Conservation (phyloP, 495 filamentous ascomycete genomes). For the Apiosordaria backusii region DNA sequence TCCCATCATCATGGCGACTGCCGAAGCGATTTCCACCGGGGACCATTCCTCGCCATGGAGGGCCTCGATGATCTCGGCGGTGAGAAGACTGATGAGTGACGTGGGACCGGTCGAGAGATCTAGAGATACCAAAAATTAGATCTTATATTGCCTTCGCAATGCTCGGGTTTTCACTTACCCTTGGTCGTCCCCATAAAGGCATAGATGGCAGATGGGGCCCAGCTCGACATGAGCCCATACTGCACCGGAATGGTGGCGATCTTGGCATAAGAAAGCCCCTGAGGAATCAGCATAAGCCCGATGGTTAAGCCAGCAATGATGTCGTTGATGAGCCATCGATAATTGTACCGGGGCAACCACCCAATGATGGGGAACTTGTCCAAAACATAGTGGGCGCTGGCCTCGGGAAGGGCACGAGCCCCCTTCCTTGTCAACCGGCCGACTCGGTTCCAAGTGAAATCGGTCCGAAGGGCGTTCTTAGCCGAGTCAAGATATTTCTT, state of each 20-base stretch:
- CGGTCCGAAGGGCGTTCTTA: constrained; percentile 33
- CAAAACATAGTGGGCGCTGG: constrained; percentile 41
- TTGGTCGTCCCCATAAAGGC: constrained; percentile 56
- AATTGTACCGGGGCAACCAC: constrained; percentile 49
- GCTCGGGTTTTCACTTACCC: constrained; percentile 27
- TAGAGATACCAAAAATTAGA: constrained; percentile 10
- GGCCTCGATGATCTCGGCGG: constrained; percentile 44
- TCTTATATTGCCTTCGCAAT: not conserved
- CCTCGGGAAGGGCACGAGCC: constrained; percentile 36
- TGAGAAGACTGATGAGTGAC: constrained; percentile 49
- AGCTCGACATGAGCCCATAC: constrained; percentile 51
- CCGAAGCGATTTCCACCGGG: constrained; percentile 44
- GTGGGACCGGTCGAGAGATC: constrained; percentile 52
- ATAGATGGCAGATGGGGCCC: constrained; percentile 49
- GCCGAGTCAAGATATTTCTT: constrained; percentile 18
- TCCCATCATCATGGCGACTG: constrained; percentile 50
- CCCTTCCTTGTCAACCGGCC: constrained; percentile 28
- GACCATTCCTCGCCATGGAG: constrained; percentile 36
- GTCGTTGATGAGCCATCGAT: constrained; percentile 48
- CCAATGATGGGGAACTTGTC: constrained; percentile 53
- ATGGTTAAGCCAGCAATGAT: constrained; percentile 49
- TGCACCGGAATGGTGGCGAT: constrained; percentile 51
- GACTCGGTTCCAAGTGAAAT: constrained; percentile 38
- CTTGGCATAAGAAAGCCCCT: constrained; percentile 50
- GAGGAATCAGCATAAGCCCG: constrained; percentile 51